Evolutionary conservation across 495 filamentous ascomycete genomes (phyloP).

Genomic region (Neurospora sp.): DNA sequence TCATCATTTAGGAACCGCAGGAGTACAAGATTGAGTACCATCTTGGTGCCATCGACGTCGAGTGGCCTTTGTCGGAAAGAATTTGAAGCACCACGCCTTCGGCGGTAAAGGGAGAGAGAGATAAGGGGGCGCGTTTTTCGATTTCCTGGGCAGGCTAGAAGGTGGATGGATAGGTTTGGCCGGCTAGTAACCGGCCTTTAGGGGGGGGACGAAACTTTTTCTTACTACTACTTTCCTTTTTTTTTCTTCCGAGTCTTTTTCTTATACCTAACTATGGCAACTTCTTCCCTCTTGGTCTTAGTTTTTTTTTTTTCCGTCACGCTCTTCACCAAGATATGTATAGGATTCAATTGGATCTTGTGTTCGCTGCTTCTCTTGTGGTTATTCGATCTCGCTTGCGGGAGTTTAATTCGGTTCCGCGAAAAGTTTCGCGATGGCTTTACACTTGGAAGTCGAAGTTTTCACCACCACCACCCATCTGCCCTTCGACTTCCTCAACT

Average conservation of each 20-base stretch:
- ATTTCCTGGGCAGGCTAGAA: background rate
- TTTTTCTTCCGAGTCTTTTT: background rate
- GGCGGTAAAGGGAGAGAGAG: background rate
- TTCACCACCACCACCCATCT: too few species aligned
- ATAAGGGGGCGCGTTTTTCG: background rate
- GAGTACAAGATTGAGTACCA: background rate
- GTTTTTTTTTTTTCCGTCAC: background rate
- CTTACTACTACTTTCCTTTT: background rate
- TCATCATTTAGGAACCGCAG: background rate
- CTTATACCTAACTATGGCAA: background rate
- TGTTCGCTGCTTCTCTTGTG: too few species aligned
- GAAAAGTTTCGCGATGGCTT: too few species aligned
- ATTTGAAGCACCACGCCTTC: background rate
- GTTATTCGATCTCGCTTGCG: too few species aligned
- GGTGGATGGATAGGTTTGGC: background rate
- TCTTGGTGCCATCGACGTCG: background rate
- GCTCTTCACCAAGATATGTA: background rate
- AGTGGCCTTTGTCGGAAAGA: background rate
- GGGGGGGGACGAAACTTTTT: background rate
- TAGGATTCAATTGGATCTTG: too few species aligned
- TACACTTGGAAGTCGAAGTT: too few species aligned
- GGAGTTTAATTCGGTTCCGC: too few species aligned
- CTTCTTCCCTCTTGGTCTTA: background rate
- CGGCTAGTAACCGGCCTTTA: background rate
- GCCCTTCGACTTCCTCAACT: too few species aligned